phyloP scores from a whole-genome alignment of 257 asterid species.

The Fraxinus cuspidata region DNA sequence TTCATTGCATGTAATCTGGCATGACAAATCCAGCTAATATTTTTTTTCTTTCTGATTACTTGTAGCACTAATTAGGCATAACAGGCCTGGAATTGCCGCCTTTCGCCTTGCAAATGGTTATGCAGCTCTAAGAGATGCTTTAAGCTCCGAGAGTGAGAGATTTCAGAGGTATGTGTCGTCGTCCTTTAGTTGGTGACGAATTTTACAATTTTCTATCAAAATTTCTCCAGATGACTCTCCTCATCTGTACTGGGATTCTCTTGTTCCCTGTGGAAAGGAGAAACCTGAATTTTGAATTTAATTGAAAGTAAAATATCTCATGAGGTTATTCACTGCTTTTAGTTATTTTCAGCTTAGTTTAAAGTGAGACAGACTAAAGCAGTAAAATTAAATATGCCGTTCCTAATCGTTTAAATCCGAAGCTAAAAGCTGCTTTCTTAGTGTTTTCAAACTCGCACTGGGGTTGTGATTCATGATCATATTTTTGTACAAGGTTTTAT shows the following conservation, averaged over 20 bases:
- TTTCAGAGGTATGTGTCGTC: slow-evolving; percentile 61
- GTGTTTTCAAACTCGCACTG: neutral
- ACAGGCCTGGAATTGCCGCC: slow-evolving; percentile 71
- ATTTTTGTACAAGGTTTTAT: neutral
- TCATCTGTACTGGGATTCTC: too few relatives aligned
- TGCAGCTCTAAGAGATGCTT: slow-evolving; percentile 73
- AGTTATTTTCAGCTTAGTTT: too few relatives aligned
- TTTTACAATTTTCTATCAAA: neutral
- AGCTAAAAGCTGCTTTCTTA: slow-evolving; percentile 4
- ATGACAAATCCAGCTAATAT: neutral
- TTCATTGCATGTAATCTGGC: neutral
- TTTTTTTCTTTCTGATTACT: neutral
- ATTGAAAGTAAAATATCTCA: neutral
- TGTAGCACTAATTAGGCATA: slow-evolving; percentile 83
- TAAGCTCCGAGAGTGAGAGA: slow-evolving; percentile 62
- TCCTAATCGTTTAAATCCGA: neutral
- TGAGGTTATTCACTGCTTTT: too few relatives aligned
- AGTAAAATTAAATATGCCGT: neutral
- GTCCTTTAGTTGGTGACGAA: neutral
- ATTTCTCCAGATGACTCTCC: too few relatives aligned
- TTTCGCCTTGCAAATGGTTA: slow-evolving; percentile 88
- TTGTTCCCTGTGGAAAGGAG: neutral
- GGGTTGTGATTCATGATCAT: neutral
- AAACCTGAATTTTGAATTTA: too few relatives aligned
- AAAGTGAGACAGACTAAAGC: neutral